Conservation (phyloP, 345 rosid genomes). For the Ceriops zippeliana region DNA sequence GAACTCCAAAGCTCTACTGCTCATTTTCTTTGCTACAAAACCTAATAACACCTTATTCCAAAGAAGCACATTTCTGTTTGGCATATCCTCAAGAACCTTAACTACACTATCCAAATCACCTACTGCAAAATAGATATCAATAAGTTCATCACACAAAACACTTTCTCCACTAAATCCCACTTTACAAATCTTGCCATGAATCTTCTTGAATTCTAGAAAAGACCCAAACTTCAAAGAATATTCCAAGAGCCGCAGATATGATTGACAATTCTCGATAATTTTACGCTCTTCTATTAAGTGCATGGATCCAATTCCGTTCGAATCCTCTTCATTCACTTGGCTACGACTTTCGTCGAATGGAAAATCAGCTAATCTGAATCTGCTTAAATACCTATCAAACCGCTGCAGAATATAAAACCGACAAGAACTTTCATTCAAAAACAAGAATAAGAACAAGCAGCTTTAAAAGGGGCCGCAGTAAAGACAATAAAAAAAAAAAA, state of each 20-base stretch:
- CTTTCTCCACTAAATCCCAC: constrained; percentile 46
- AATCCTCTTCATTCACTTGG: constrained; percentile 24
- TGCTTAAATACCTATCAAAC: constrained; percentile 30
- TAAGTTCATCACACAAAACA: constrained; percentile 40
- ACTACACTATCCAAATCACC: constrained; percentile 43
- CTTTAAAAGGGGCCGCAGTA: too few relatives aligned
- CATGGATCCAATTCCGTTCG: constrained; percentile 25
- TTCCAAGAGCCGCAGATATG: constrained; percentile 55
- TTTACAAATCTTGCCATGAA: constrained; percentile 59
- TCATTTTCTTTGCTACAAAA: constrained; percentile 37
- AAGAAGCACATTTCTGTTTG: constrained; percentile 38
- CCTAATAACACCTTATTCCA: constrained; percentile 56
- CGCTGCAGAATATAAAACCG: constrained; percentile 22
- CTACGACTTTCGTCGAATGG: constrained; percentile 29
- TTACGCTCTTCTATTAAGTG: constrained; percentile 42
- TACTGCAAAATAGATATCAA: constrained; percentile 40
- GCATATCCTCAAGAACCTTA: constrained; percentile 68
- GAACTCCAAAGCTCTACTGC: constrained; percentile 28
- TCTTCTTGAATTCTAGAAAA: constrained; percentile 42
- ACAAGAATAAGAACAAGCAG: background rate
- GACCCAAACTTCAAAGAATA: constrained; percentile 42
- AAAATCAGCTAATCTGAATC: constrained; percentile 21
- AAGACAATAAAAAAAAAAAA: background rate
- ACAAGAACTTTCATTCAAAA: background rate
- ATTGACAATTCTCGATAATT: constrained; percentile 45